These are phyloP conservation scores for Hypholoma fasciculare DNA, from an alignment of 768 basidiomycete genomes.

Conservation along the genomic window DNA sequence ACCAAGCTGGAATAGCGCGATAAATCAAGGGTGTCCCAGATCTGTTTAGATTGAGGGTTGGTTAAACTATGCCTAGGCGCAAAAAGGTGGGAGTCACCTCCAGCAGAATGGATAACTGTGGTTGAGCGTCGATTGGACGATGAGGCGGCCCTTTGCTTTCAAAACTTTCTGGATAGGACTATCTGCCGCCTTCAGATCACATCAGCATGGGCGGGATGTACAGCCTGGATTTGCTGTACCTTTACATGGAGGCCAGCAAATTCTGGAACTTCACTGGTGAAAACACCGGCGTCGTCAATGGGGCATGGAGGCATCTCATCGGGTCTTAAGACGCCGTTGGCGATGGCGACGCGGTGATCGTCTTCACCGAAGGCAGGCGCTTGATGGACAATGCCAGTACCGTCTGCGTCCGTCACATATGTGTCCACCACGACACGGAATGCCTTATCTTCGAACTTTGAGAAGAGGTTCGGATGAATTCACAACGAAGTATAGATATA, in stretches of 20 bases:
- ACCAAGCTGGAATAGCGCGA: conserved; percentile 96
- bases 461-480: neutral
- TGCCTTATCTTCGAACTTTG: conserved; percentile 85
- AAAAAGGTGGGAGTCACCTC: conserved; percentile 52
- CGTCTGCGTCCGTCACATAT: conserved; percentile 91
- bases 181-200: conserved; percentile 74
- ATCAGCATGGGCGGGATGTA: neutral
- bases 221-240: conserved; percentile 39
- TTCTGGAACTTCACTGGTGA: conserved; percentile 88
- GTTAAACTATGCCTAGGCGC: neutral
- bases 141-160: conserved; percentile 83
- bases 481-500: neutral
- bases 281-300: conserved; percentile 85
- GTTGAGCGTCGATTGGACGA: conserved; percentile 82
- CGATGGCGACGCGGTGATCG: conserved; percentile 91
- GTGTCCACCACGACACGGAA: conserved; percentile 89
- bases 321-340: conserved; percentile 74
- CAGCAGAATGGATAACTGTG: conserved; percentile 98
- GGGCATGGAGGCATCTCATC: conserved; percentile 98
- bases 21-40: conserved; percentile 96
- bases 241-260: conserved; percentile 90
- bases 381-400: conserved; percentile 99
- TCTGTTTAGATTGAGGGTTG: conserved; percentile 36
- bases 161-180: conserved; percentile 90
- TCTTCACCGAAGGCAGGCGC: conserved; percentile 99